Conservation (phyloP, 352 stramenopile species). For the Phytophthora pluvialis region DNA sequence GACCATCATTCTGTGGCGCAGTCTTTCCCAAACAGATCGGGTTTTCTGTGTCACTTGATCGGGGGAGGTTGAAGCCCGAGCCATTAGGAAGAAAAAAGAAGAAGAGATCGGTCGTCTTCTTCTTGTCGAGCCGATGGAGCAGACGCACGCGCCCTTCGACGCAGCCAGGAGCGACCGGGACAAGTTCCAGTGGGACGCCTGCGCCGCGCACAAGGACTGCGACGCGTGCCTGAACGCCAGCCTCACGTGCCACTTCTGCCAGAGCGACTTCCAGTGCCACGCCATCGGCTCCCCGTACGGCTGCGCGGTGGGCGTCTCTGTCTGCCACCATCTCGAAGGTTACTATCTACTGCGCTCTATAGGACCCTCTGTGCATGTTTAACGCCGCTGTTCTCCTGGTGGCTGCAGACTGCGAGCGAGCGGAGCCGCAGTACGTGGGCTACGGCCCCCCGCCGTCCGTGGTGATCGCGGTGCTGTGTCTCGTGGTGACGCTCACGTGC, state of each 20-base stretch:
- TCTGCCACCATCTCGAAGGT: conserved; percentile 87
- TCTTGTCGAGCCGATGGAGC: conserved; percentile 1
- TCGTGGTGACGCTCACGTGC: conserved; percentile 84
- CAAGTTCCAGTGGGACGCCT: conserved; percentile 42
- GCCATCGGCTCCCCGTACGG: conserved; percentile 70
- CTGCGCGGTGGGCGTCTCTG: conserved; percentile 72
- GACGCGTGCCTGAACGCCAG: conserved; percentile 80
- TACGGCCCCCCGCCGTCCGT: conserved; percentile 83
- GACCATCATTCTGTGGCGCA: neutral
- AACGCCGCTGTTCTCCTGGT: neutral
- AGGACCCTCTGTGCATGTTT: neutral
- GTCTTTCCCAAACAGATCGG: neutral
- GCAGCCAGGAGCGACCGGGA: neutral
- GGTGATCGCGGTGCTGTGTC: conserved; percentile 83
- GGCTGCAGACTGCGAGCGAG: conserved; percentile 75
- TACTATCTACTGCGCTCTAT: neutral
- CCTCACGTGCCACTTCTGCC: conserved; percentile 83
- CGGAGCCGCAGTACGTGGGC: conserved; percentile 75
- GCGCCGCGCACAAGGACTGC: conserved; percentile 67
- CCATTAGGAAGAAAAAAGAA: conserved; percentile 23
- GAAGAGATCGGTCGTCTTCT: too few species aligned
- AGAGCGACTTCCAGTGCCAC: conserved; percentile 87
- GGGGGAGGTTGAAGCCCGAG: conserved; percentile 29
- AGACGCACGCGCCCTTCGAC: conserved; percentile 11
- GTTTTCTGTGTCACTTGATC: conserved; percentile 17